These are phyloP conservation scores for Ogataea chonburiensis DNA, from an alignment of 805 yeast genomes.

Conservation along the genomic window DNA sequence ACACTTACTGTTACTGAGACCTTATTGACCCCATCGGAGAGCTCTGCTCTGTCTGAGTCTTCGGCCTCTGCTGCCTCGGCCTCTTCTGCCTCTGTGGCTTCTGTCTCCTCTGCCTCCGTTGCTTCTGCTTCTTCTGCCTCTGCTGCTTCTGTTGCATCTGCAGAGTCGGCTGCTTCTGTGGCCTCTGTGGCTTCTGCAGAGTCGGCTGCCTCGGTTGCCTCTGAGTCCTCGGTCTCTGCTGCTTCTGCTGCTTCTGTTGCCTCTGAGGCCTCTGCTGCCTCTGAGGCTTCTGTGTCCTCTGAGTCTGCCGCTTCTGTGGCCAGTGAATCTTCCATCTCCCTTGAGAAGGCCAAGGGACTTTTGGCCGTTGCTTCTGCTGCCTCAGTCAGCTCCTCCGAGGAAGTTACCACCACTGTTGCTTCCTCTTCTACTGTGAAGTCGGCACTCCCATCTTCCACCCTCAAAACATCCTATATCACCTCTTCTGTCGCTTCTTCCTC, in stretches of 20 bases:
- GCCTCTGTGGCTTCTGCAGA: slow-evolving; percentile 19
- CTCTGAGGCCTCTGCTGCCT: slow-evolving; percentile 39
- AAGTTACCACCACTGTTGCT: slow-evolving; percentile 28
- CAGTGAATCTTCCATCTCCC: slow-evolving; percentile 20
- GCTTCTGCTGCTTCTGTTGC: slow-evolving; percentile 36
- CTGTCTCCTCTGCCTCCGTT: slow-evolving; percentile 19
- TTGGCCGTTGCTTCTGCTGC: slow-evolving; percentile 20
- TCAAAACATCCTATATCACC: slow-evolving; percentile 34
- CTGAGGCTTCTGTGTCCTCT: slow-evolving; percentile 28
- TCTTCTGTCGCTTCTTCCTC: slow-evolving; percentile 15
- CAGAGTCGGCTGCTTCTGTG: slow-evolving; percentile 18
- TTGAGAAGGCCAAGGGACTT: background rate
- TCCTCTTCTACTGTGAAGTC: slow-evolving; percentile 22
- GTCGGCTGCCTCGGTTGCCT: slow-evolving; percentile 19
- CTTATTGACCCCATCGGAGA: slow-evolving; percentile 45
- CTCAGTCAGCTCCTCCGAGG: slow-evolving; percentile 24
- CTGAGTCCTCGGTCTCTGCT: slow-evolving; percentile 28
- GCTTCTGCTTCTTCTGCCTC: slow-evolving; percentile 20
- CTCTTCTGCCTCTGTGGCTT: slow-evolving; percentile 21
- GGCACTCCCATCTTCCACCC: slow-evolving; percentile 37
- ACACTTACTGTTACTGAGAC: slow-evolving; percentile 50
- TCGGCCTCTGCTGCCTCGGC: slow-evolving; percentile 24
- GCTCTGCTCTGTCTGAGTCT: slow-evolving; percentile 31
- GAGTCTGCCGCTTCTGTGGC: slow-evolving; percentile 26
- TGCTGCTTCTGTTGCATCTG: slow-evolving; percentile 20